A percentile compares a stretch with the other conserved stretches of the same genome.
Evolutionary conservation across 2,329 filamentous ascomycete species (phyloP).

Genomic region (Didymella pinodella): DNA sequence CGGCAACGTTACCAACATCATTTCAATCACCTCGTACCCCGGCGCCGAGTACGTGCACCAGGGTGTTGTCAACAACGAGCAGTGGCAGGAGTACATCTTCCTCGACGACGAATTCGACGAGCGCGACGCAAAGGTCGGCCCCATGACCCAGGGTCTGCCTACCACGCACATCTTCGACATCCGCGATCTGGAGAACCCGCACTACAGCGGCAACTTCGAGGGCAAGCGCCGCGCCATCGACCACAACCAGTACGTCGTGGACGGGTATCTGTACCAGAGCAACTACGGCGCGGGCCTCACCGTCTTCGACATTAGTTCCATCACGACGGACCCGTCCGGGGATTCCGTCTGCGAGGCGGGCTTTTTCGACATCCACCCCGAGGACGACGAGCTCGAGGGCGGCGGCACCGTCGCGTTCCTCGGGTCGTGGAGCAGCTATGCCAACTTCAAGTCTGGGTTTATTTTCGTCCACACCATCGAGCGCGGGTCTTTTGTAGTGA

Average conservation of each 20-base stretch:
- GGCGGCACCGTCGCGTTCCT: slow-evolving; percentile 51
- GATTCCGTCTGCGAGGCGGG: slow-evolving; percentile 50
- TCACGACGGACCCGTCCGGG: slow-evolving; percentile 49
- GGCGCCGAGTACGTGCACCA: slow-evolving; percentile 65
- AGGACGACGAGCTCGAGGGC: slow-evolving; percentile 48
- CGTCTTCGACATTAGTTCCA: slow-evolving; percentile 48
- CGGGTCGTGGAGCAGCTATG: slow-evolving; percentile 52
- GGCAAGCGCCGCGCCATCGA: slow-evolving; percentile 47
- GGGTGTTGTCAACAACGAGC: slow-evolving; percentile 49
- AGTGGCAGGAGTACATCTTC: slow-evolving; percentile 40
- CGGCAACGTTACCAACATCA: slow-evolving; percentile 51
- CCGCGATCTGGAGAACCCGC: slow-evolving; percentile 38
- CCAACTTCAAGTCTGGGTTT: slow-evolving; percentile 44
- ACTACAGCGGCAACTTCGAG: slow-evolving; percentile 53
- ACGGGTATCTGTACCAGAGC: slow-evolving; percentile 50
- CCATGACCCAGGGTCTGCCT: slow-evolving; percentile 40
- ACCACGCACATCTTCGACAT: slow-evolving; percentile 48
- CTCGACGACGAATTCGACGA: slow-evolving; percentile 47
- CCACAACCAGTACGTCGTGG: slow-evolving; percentile 55
- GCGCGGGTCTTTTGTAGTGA: slow-evolving; percentile 45
- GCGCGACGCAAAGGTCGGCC: slow-evolving; percentile 38
- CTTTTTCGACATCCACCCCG: slow-evolving; percentile 53
- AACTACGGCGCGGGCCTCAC: slow-evolving; percentile 53
- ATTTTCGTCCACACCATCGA: slow-evolving; percentile 50
- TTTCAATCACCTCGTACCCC: slow-evolving; percentile 61